A percentile compares a stretch with the other conserved stretches of the same genome.
Conservation (phyloP, 73 alveolate species). For the Paramecium pentaurelia region DNA sequence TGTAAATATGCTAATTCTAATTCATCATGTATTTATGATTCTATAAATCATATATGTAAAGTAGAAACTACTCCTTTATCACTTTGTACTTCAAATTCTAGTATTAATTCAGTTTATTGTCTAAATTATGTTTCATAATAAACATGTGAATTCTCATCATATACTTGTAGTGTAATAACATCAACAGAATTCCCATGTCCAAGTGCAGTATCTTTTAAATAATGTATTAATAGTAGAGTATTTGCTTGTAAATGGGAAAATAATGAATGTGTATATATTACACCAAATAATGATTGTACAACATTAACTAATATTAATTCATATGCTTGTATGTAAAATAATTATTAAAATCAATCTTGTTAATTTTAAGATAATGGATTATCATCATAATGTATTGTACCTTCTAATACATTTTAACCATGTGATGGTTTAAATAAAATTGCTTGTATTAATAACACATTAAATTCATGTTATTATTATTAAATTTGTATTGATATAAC, state of each 20-base stretch:
- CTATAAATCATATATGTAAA: background rate
- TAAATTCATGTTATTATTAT: background rate
- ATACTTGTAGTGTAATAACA: background rate
- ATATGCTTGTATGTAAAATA: conserved; percentile 12
- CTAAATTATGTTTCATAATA: background rate
- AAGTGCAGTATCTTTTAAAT: background rate
- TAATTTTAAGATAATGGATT: conserved; percentile 30
- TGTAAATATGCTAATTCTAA: background rate
- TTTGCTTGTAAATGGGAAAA: background rate
- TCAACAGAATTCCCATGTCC: background rate
- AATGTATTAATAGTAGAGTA: background rate
- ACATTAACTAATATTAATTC: background rate
- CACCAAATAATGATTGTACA: background rate
- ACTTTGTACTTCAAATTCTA: background rate
- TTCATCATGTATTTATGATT: background rate
- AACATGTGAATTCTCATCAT: background rate
- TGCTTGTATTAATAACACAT: background rate
- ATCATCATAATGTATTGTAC: background rate
- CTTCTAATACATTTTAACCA: background rate
- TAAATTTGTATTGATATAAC: background rate
- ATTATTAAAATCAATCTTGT: background rate
- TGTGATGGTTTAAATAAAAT: background rate
- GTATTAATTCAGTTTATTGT: background rate
- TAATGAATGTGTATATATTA: background rate
- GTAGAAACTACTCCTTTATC: background rate